Conservation (phyloP, 2,329 filamentous ascomycete genomes). For the Mycosphaerella arachidis region DNA sequence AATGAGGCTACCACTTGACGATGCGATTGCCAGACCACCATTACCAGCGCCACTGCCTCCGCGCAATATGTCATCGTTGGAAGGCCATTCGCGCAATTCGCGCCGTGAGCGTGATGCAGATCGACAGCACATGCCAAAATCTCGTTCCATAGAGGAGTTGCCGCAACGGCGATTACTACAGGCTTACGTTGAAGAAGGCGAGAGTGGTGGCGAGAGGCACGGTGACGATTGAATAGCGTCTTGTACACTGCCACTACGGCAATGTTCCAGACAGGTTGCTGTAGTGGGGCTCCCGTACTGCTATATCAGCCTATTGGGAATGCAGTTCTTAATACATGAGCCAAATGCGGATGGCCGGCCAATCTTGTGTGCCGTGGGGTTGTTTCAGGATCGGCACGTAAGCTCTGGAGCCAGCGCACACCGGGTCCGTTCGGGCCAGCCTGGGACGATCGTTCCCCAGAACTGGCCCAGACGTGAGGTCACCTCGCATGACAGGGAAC, state of each 20-base stretch:
- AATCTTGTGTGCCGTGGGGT: neutral
- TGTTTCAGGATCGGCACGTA: neutral
- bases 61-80: conserved; percentile 12
- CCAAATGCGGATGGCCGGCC: neutral
- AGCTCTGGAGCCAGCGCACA: neutral
- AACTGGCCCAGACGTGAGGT: neutral
- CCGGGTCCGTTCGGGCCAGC: neutral
- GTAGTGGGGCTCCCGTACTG: neutral
- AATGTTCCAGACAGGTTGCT: neutral
- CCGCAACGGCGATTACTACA: conserved; percentile 15
- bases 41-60: conserved; percentile 16
- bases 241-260: neutral
- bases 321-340: conserved; percentile 1
- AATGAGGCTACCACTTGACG: conserved; percentile 14
- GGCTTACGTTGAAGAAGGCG: conserved; percentile 25
- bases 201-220: conserved; percentile 9
- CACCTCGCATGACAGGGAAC: neutral
- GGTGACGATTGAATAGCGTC: conserved; percentile 7
- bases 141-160: conserved; percentile 20
- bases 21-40: conserved; percentile 11
- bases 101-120: neutral
- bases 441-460: neutral
- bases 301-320: conserved; percentile 2
- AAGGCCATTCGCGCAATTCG: neutral
- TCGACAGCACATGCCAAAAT: conserved; percentile 9